Base-by-base conservation (phyloP, 495 filamentous ascomycete species). In the Hypoxylon lienhwacheense region DNA sequence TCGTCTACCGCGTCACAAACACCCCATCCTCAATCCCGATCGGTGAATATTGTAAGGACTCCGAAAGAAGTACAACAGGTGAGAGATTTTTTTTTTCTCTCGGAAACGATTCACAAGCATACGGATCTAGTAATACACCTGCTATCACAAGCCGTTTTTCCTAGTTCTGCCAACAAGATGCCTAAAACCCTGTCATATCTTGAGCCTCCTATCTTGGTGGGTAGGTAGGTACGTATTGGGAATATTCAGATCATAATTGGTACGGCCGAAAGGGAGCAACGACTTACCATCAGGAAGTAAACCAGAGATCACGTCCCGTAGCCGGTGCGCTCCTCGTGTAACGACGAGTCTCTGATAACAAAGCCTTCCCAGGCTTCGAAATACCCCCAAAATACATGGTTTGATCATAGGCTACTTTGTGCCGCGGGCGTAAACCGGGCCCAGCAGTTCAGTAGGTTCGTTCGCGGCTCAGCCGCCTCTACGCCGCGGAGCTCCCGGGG, bases 201-300 rank as follows among this genome's bases (percentile, higher is more conserved):
- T 26, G 20, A 53, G 34, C 28, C 35, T 35, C 34, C 16, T 8
- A 31, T 41, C 39, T 37, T 37, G 57, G 50, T 55, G 48, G 50
- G 50, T 50, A 55, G 57, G 50, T 55, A 44, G 50, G 50, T 50
- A 55, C 57, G n/a, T 49, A 26, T 39, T 34, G 41, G 37, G 51
- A 47, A 55, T 61, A 35, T 52, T 26, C 46, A 55, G 41, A 39
- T 17, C 36, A 40, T 39, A 28, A 55, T 55, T 61, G 47, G 58
- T 61, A 61, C 58, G 52, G 58, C 58, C 58, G 58, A 61, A 61
- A 55, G 57, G 51, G 57, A 61, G 41, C 22, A 44, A 24, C 34
- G 21, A 14, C 19, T 22, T n/a, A 35, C 36, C 22, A 39, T 29
- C 16, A 26, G 33, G 41, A 21, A 33, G 16, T 17, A 34, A 41